Base-by-base conservation (phyloP, 805 yeast species). In the Hanseniaspora meyeri region DNA sequence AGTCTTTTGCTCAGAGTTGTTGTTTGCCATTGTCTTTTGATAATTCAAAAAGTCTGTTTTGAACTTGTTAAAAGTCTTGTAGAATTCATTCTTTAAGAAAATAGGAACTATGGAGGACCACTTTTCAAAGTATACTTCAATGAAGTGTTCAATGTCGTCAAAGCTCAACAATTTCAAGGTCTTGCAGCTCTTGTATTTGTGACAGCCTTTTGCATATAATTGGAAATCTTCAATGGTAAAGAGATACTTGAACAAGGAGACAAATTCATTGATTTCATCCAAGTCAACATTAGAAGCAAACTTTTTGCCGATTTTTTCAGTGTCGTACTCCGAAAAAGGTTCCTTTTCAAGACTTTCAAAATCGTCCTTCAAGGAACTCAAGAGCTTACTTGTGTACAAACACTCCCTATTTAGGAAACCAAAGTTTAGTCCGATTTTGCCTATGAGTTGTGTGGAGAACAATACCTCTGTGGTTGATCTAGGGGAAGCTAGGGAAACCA, bases 401-500 rank as follows among this genome's bases (percentile, higher is more conserved):
- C 88, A 82, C 1, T 87, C 82, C 59, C 78, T 80, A 0, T 88
- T 82, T 51, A 80, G 77, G 65, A 82, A 82, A 0, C 93, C 91
- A 66, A 81, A 85, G 1, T 76, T 78, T 62, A 81, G 81, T 58
- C 87, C 83, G 51, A 85, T 75, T 57, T 80, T 77, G 6, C 88
- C 85, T 58, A 85, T 69, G 51, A 85, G 67, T 8, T 86, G 80
- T 0, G 93, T 91, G 39, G 83, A 80, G 62, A 84, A 83, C 43
- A 85, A 69, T 0, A 88, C 84, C 64, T 85, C 93, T 62, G 83
- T 90, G 0, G 91, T 85, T 17, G 85, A 78, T 64, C 93, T 72
- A 7, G 91, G 93, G 10, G 83, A 77, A 0, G 91, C 78, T 59
- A 84, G 75, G 0, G 91, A 87, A 5, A 85, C 88, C 31, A 79